Evolutionary conservation across 2,329 filamentous ascomycete genomes (phyloP).

Genomic region (Penicillium sp.): DNA sequence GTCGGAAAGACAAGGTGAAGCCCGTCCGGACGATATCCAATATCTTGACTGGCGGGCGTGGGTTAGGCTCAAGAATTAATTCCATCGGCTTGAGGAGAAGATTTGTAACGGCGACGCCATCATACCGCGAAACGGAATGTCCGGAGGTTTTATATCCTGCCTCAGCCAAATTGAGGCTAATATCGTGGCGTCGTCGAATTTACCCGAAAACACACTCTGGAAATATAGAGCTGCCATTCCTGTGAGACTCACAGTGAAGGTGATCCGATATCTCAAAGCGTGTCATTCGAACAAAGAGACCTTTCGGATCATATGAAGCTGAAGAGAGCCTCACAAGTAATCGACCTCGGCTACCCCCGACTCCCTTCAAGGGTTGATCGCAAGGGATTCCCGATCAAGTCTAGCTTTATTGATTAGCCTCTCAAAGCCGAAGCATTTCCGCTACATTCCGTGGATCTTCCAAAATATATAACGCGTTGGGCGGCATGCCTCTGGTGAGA

Average conservation of each 20-base stretch:
- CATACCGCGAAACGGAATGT: neutral
- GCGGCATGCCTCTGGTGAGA: neutral
- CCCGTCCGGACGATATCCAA: constrained; percentile 13
- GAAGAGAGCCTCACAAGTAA: neutral
- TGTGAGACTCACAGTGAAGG: neutral
- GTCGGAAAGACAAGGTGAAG: constrained; percentile 17
- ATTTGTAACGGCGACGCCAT: neutral
- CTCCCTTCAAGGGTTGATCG: neutral
- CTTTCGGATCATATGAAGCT: neutral
- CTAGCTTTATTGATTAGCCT: neutral
- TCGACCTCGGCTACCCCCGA: neutral
- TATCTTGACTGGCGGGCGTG: constrained; percentile 4
- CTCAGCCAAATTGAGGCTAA: neutral
- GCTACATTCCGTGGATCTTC: neutral
- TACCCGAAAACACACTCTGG: neutral
- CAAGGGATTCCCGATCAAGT: neutral
- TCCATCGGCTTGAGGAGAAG: constrained; percentile 3
- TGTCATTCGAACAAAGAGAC: neutral
- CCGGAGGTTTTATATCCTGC: neutral
- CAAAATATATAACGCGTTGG: neutral
- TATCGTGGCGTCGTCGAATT: neutral
- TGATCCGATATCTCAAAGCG: neutral
- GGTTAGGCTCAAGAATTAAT: constrained; percentile 16
- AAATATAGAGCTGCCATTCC: neutral
- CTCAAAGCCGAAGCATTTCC: neutral